Conservation (phyloP, 306 rosid species). For the Mimosa bimucronata region DNA sequence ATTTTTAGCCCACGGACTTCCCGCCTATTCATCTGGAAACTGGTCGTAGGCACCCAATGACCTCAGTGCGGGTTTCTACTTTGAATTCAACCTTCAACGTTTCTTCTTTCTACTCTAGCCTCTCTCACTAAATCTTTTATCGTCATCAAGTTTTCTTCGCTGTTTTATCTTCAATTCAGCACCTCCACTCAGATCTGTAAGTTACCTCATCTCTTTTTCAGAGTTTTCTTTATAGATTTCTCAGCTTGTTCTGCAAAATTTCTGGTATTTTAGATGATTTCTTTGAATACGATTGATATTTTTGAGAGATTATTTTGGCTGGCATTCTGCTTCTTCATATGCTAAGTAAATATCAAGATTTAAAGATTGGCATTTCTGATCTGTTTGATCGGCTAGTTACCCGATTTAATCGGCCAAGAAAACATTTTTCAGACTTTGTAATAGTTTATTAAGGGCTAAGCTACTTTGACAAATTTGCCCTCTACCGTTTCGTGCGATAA, state of each 20-base stretch:
- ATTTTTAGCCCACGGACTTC: constrained; percentile 7
- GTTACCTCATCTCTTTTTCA: neutral
- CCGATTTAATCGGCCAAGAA: neutral
- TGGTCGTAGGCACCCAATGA: neutral
- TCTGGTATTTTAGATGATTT: neutral
- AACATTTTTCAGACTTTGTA: neutral
- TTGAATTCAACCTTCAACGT: constrained; percentile 23
- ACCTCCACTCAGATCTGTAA: constrained; percentile 29
- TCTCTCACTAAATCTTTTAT: neutral
- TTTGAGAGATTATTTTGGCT: neutral
- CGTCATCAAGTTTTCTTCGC: neutral
- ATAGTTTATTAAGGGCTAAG: neutral
- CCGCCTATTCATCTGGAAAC: constrained; percentile 20
- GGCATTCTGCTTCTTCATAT: neutral
- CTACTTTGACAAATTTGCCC: neutral
- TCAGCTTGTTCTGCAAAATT: neutral
- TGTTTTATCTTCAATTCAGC: neutral
- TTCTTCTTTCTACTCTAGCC: constrained; percentile 34
- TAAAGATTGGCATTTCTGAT: neutral
- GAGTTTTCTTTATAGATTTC: neutral
- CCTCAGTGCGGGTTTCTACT: constrained; percentile 4
- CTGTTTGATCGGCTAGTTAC: neutral
- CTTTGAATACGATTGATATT: neutral
- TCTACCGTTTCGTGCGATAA: neutral
- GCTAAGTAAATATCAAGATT: neutral